Evolutionary conservation across 148 eudicot genomes (phyloP).

Genomic region (Vaccinium myrtillus): DNA sequence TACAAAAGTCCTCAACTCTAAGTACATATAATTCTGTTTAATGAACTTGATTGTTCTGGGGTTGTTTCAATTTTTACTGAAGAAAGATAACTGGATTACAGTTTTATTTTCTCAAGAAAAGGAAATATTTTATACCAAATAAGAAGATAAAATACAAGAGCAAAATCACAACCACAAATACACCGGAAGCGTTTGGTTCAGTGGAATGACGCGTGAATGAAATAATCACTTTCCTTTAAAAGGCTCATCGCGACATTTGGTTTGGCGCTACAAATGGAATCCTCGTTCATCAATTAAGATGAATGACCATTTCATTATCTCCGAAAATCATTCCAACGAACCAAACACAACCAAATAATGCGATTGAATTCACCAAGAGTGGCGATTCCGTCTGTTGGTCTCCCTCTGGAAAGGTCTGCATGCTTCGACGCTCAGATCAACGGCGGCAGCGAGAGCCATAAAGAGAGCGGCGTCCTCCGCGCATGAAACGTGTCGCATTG

Average conservation of each 20-base stretch:
- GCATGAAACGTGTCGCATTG: constrained; percentile 57
- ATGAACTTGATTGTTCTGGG: no score
- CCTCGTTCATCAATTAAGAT: neutral
- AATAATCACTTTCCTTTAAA: neutral
- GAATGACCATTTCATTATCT: no score
- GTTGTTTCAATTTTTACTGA: no score
- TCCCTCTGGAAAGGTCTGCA: constrained; percentile 49
- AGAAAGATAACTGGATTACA: no score
- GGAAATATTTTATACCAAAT: neutral
- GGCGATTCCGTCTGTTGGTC: constrained; percentile 32
- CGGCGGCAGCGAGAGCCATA: constrained; percentile 64
- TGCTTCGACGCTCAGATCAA: constrained; percentile 59
- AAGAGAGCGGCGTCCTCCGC: constrained; percentile 62
- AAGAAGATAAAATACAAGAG: neutral
- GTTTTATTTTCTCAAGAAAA: no score
- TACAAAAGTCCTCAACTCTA: neutral
- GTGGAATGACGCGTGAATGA: neutral
- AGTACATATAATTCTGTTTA: no score
- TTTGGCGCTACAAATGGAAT: neutral
- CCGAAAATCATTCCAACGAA: neutral
- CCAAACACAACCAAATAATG: neutral
- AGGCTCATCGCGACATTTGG: neutral
- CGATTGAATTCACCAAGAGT: constrained; percentile 43
- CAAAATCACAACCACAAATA: constrained; percentile 5
- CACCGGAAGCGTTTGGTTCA: neutral